Conservation (phyloP, 176 grass and related monocot genomes). For the Guadua angustifolia region DNA sequence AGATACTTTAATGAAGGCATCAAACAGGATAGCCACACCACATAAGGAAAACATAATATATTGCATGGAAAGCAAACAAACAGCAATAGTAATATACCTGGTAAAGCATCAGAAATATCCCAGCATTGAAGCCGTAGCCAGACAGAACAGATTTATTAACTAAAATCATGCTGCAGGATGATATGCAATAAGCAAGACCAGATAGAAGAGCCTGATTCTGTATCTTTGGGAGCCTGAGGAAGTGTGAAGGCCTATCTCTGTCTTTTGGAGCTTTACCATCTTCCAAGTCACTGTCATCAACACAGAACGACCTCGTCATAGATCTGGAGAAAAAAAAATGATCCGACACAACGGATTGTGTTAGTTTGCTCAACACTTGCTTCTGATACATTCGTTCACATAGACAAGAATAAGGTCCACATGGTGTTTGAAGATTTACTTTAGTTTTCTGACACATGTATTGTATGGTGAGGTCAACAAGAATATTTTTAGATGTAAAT, state of each 20-base stretch:
- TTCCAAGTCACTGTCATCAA: conserved; percentile 75
- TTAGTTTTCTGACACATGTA: conserved; percentile 4
- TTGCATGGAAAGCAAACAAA: conserved; percentile 30
- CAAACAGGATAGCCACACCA: neutral
- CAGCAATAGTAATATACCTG: conserved; percentile 57
- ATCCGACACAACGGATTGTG: neutral
- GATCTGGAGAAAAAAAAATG: conserved; percentile 57
- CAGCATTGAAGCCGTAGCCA: conserved; percentile 85
- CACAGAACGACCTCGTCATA: conserved; percentile 48
- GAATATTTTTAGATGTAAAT: conserved; percentile 5
- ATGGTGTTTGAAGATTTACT: neutral
- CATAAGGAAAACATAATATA: conserved; percentile 29
- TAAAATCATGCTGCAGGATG: conserved; percentile 96
- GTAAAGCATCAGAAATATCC: conserved; percentile 96
- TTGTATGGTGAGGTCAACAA: conserved; percentile 3
- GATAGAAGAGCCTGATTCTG: conserved; percentile 83
- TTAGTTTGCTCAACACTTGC: conserved; percentile 23
- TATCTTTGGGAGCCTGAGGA: conserved; percentile 54
- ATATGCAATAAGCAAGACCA: conserved; percentile 87
- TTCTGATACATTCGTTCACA: conserved; percentile 16
- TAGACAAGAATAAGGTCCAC: conserved; percentile 2
- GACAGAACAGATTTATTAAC: conserved; percentile 91
- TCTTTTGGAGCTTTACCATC: conserved; percentile 76
- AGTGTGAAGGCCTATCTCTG: conserved; percentile 54
- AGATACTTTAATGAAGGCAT: conserved; percentile 1